Percentiles rank a stretch among this genome's conserved stretches.
These are phyloP conservation scores for Pyracantha coccinea DNA, from an alignment of 331 rosid genomes.

Conservation along the genomic window DNA sequence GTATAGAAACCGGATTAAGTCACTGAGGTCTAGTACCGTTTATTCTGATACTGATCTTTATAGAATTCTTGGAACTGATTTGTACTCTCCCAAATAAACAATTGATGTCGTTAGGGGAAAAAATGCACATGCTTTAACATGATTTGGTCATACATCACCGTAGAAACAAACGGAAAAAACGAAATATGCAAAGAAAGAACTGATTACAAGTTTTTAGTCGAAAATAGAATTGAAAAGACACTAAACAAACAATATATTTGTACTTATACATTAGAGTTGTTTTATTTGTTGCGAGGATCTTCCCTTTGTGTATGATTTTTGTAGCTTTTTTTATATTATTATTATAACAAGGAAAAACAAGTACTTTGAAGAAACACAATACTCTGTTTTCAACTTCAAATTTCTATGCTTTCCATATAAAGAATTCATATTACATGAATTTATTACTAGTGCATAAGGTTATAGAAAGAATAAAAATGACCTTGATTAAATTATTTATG, in stretches of 20 bases:
- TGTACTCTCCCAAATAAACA: conserved; percentile 36
- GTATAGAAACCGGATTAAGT: conserved; percentile 25
- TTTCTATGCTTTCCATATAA: background rate
- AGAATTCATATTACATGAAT: background rate
- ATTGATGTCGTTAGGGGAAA: background rate
- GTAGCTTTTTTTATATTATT: no score
- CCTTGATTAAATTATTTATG: background rate
- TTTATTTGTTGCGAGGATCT: background rate
- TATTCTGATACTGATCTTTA: conserved; percentile 63
- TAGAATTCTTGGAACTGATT: conserved; percentile 39
- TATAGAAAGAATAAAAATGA: background rate
- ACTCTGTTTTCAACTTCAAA: background rate
- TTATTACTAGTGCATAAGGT: background rate
- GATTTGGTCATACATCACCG: no score
- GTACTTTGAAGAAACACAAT: no score
- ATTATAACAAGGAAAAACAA: no score
- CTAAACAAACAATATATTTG: background rate
- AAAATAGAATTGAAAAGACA: background rate
- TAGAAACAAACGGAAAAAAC: background rate
- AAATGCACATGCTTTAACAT: background rate
- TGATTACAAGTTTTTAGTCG: background rate
- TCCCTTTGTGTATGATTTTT: no score
- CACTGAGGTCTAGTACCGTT: conserved; percentile 39
- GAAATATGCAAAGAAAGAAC: no score
- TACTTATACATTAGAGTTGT: conserved; percentile 4